Conservation (phyloP, 768 basidiomycete species). For the Lactifluus rugatus region DNA sequence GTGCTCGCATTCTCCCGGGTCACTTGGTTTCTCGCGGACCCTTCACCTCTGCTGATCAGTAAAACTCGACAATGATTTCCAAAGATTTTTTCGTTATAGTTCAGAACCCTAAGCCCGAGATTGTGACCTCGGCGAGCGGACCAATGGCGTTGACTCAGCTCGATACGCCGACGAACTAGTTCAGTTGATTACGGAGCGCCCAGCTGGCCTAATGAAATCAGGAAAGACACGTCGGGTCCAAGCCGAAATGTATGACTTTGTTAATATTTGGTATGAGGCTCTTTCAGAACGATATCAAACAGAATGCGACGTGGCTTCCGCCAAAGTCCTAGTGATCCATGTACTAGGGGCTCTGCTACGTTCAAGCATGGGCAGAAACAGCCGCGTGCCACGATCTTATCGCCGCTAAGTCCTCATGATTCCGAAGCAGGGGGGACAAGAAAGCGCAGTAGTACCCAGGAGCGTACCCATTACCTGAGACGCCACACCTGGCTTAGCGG, state of each 20-base stretch:
- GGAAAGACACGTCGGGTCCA: not conserved
- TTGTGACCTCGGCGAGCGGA: not conserved
- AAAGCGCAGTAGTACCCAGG: not conserved
- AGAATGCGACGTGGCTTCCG: not conserved
- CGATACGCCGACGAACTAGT: not conserved
- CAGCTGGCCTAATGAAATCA: not conserved
- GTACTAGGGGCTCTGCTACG: not conserved
- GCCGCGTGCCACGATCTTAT: not conserved
- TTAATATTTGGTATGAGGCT: not conserved
- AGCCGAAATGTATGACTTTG: slow-evolving; percentile 1
- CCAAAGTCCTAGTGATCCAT: not conserved
- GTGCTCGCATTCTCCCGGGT: not conserved
- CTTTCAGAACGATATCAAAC: not conserved
- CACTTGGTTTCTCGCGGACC: not conserved
- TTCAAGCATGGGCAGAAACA: not conserved
- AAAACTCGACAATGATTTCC: not conserved
- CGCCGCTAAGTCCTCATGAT: not conserved
- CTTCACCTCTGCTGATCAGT: not conserved
- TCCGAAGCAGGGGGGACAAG: not conserved
- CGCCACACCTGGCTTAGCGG: not conserved
- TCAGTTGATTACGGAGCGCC: not conserved
- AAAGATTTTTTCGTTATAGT: not conserved
- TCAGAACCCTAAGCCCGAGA: not conserved
- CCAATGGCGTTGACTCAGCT: not conserved
- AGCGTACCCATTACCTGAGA: not conserved